Base-by-base conservation (phyloP, 2,329 filamentous ascomycete species). In the Colletotrichum aenigma region DNA sequence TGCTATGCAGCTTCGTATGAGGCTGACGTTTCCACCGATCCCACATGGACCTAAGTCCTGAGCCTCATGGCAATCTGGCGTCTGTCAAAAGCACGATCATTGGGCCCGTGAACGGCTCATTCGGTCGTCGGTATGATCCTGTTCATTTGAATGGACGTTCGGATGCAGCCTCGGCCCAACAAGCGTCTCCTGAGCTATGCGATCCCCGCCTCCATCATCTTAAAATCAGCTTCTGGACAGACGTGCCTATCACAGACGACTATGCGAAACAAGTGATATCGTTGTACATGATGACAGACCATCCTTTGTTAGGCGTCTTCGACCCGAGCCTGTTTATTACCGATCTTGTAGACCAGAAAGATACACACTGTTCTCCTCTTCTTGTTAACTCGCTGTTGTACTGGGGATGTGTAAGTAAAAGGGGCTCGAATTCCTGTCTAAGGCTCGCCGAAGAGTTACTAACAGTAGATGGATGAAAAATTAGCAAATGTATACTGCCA, bases 281-380 rank as follows among this genome's bases (percentile, higher is more conserved):
- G 3, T 71, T 83, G 3, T 86, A 86, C 56, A 74, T 86, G 7
- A 77, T 80, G 66, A 86, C 84, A 3, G 85, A 87, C 15, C 83
- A 86, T 66, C 84, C 85, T 0, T 78, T 87, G 2, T 75, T 87
- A 15, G 83, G 83, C 2, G 70, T 80, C 1, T 87, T 87, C 56
- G 79, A 85, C 30, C 75, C 85, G 0, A 21, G 79, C 24, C 75
- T 85, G 0, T 85, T 87, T 56, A 73, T 86, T 16, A 64, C 78
- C 12, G 81, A 86, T 68, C 76, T 86, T 4, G 73, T 83, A 4
- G 66, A 72, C 16, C 70, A 78, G 6, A 70, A 73, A 16, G 60
- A 68, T 4, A 74, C 77, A 0, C 81, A 81, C 65, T 86, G 84
- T 58, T 85, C 83, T 3, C 75, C 78, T 1, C 80, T 86, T 12